phyloP scores from a whole-genome alignment of 495 filamentous ascomycete genomes.

The Filosporella fistucella region DNA sequence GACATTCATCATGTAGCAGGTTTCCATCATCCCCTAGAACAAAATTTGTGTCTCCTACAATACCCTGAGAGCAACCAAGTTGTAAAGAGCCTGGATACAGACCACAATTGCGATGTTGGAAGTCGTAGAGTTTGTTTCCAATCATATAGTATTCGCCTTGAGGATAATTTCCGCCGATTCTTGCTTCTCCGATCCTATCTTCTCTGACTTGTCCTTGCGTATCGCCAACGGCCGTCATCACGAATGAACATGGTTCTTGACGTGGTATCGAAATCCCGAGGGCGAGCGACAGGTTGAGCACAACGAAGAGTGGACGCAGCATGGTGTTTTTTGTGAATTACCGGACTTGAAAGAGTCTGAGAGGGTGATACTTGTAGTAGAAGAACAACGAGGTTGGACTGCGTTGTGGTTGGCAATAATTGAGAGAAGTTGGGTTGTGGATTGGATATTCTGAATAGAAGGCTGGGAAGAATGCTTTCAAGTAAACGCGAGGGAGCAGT shows the following conservation, averaged over 20 bases:
- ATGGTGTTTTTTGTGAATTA: too few species aligned
- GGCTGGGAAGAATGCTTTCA: too few species aligned
- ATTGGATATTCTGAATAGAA: too few species aligned
- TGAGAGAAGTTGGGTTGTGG: too few species aligned
- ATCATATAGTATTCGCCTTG: constrained; percentile 13
- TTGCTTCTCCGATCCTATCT: constrained; percentile 14
- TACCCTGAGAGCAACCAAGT: constrained; percentile 15
- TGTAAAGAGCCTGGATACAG: constrained; percentile 10
- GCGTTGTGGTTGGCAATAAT: too few species aligned
- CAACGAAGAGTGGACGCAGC: too few species aligned
- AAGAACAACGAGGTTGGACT: too few species aligned
- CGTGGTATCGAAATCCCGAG: too few species aligned
- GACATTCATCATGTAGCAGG: constrained; percentile 10
- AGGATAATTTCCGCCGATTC: constrained; percentile 17
- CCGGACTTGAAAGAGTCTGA: too few species aligned
- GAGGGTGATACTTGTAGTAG: too few species aligned
- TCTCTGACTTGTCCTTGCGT: constrained; percentile 12
- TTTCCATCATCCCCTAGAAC: constrained; percentile 10
- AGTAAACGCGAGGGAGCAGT: too few species aligned
- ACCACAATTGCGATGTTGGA: constrained; percentile 16
- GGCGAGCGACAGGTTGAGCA: too few species aligned
- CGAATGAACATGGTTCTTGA: constrained; percentile 20
- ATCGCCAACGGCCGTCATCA: constrained; percentile 13
- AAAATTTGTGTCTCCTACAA: constrained; percentile 5
- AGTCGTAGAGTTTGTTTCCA: constrained; percentile 6